A percentile compares a stretch with the other conserved stretches of the same genome.
Conservation (phyloP, 495 filamentous ascomycete species). For the Immersiella caudata region DNA sequence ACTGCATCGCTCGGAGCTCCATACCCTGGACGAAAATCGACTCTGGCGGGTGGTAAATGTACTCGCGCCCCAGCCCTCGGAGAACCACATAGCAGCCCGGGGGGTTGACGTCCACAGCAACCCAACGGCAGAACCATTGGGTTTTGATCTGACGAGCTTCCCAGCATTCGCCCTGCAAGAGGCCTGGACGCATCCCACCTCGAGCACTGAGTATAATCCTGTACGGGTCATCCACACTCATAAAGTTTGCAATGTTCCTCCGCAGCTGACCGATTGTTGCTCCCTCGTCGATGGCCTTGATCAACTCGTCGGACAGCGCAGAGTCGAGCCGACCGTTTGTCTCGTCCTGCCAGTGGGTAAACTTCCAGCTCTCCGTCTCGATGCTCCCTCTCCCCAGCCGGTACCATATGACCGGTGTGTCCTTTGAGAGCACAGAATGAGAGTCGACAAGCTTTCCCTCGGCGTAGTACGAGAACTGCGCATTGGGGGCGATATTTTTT, state of each 20-base stretch:
- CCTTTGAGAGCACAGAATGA: constrained; percentile 1
- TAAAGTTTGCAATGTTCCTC: constrained; percentile 22
- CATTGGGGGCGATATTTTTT: constrained; percentile 7
- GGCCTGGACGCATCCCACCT: constrained; percentile 36
- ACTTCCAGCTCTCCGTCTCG: constrained; percentile 27
- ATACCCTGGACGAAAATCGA: constrained; percentile 13
- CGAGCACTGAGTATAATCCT: constrained; percentile 35
- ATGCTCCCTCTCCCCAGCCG: constrained; percentile 17
- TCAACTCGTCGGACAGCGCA: constrained; percentile 17
- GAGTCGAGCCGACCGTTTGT: constrained; percentile 20
- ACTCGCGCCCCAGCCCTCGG: constrained; percentile 36
- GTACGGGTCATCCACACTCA: constrained; percentile 28
- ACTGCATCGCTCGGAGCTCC: constrained; percentile 6
- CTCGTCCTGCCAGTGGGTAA: constrained; percentile 28
- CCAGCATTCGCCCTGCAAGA: constrained; percentile 41
- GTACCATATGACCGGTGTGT: constrained; percentile 26
- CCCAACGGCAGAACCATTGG: constrained; percentile 40
- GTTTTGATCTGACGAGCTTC: constrained; percentile 30
- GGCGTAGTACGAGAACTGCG: constrained; percentile 19
- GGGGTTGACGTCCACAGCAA: constrained; percentile 32
- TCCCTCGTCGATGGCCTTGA: constrained; percentile 28
- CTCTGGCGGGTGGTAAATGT: constrained; percentile 35
- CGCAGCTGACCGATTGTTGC: constrained; percentile 31
- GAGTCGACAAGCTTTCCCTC: constrained; percentile 18
- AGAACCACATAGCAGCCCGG: constrained; percentile 32